Percentiles rank a stretch among this genome's conserved stretches.
phyloP scores from a whole-genome alignment of 148 eudicot genomes.

The Chenopodium suecicum region DNA sequence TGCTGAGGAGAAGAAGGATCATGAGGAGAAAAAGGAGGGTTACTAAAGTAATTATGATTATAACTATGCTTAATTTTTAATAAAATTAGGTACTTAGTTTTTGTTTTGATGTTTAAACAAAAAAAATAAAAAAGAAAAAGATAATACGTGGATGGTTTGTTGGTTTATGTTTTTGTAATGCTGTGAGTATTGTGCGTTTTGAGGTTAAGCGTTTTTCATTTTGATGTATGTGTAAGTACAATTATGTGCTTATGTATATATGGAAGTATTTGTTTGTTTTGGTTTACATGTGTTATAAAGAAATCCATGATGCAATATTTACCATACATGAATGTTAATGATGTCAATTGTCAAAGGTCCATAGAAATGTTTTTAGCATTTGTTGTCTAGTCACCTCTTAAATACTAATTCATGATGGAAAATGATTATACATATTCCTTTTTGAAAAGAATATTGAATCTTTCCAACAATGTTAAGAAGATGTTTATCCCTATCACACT shows the following conservation, averaged over 20 bases:
- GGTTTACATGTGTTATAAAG: background rate
- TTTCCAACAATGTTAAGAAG: too few relatives aligned
- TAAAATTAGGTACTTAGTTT: background rate
- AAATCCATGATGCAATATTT: background rate
- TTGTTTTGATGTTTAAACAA: background rate
- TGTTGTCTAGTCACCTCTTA: background rate
- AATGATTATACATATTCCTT: too few relatives aligned
- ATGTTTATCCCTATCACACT: too few relatives aligned
- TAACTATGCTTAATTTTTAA: background rate
- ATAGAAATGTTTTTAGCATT: background rate
- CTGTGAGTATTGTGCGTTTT: background rate
- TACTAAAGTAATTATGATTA: background rate
- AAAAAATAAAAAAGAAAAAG: background rate
- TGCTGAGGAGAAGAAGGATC: conserved; percentile 38
- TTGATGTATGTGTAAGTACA: conserved; percentile 12
- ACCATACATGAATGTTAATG: too few relatives aligned
- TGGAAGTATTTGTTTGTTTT: background rate
- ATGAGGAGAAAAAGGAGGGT: conserved; percentile 21
- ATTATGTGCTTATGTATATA: conserved; percentile 12
- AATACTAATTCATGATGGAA: too few relatives aligned
- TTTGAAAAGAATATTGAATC: too few relatives aligned
- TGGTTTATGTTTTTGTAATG: background rate
- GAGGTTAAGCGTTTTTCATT: background rate
- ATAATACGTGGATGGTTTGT: too few relatives aligned
- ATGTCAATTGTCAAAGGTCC: too few relatives aligned